A percentile compares a stretch with the other conserved stretches of the same genome.
phyloP scores from a whole-genome alignment of 2,329 filamentous ascomycete genomes.

The Moelleriella libera region DNA sequence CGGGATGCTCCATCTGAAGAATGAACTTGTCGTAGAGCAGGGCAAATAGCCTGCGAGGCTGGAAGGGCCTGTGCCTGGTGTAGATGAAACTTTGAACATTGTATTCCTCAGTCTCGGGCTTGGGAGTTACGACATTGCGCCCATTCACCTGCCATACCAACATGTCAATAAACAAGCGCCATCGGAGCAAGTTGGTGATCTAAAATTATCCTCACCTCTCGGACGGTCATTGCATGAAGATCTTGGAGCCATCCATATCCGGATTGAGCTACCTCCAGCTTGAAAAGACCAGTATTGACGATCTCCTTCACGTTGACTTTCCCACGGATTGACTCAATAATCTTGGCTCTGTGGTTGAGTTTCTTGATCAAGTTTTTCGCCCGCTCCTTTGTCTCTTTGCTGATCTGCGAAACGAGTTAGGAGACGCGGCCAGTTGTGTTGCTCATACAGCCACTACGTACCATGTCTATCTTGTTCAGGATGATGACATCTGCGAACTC shows the following conservation, averaged over 20 bases:
- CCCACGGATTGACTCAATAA: conserved; percentile 45
- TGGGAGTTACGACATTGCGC: conserved; percentile 42
- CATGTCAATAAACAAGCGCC: neutral
- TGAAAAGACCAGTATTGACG: conserved; percentile 51
- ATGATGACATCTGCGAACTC: conserved; percentile 65
- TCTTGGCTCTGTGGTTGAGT: conserved; percentile 52
- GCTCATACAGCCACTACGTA: conserved; percentile 13
- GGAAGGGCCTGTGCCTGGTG: conserved; percentile 39
- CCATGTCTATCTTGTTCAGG: conserved; percentile 56
- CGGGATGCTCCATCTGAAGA: conserved; percentile 28
- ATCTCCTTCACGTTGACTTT: conserved; percentile 48
- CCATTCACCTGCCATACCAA: conserved; percentile 22
- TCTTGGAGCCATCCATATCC: conserved; percentile 59
- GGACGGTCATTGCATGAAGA: conserved; percentile 51
- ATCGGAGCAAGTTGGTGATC: neutral
- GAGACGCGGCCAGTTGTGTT: neutral
- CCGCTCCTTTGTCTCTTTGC: conserved; percentile 25
- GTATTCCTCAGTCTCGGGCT: conserved; percentile 61
- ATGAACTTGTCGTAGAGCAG: conserved; percentile 35
- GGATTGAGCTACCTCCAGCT: conserved; percentile 47
- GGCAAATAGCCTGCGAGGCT: conserved; percentile 30
- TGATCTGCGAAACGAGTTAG: conserved; percentile 12
- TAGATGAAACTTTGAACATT: conserved; percentile 62
- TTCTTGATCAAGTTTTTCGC: conserved; percentile 39
- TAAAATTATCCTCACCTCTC: conserved; percentile 27